phyloP scores from a whole-genome alignment of 257 asterid genomes.

The Primulina tabacum region DNA sequence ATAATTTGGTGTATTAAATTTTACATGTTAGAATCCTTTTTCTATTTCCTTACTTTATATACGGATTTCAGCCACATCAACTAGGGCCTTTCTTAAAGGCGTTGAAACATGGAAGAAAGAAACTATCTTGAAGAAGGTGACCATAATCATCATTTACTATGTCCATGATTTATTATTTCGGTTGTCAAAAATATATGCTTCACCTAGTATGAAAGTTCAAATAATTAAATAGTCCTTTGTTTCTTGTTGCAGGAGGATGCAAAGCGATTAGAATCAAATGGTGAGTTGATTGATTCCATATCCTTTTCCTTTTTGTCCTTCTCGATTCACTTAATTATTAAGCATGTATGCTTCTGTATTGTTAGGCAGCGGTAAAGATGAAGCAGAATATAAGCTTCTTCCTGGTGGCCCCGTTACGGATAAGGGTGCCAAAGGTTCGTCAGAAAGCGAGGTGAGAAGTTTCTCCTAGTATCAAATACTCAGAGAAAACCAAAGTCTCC shows the following conservation, averaged over 20 bases:
- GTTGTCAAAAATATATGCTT: not conserved
- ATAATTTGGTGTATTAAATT: slow-evolving; percentile 20
- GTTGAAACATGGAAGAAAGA: slow-evolving; percentile 93
- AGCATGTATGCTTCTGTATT: slow-evolving; percentile 10
- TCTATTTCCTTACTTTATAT: slow-evolving; percentile 21
- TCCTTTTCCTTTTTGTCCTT: slow-evolving; percentile 4
- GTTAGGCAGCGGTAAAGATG: slow-evolving; percentile 50
- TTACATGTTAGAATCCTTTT: slow-evolving; percentile 6
- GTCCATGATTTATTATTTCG: not conserved
- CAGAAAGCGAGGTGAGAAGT: slow-evolving; percentile 54
- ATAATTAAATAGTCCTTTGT: slow-evolving; percentile 18
- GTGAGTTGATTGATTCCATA: slow-evolving; percentile 39
- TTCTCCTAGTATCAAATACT: slow-evolving; percentile 12
- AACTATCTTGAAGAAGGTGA: slow-evolving; percentile 74
- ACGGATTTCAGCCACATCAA: slow-evolving; percentile 66
- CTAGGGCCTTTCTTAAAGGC: slow-evolving; percentile 86
- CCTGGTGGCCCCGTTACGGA: slow-evolving; percentile 54
- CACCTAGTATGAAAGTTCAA: not conserved
- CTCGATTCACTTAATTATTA: slow-evolving; percentile 12
- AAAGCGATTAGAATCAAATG: slow-evolving; percentile 39
- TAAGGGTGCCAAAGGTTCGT: slow-evolving; percentile 36
- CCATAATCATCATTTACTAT: not conserved
- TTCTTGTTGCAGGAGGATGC: slow-evolving; percentile 63
- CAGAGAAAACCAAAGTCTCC: not conserved
- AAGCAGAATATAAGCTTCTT: slow-evolving; percentile 73